Evolutionary conservation across 805 yeast species (phyloP).

Genomic region (Hanseniaspora jakobsenii): DNA sequence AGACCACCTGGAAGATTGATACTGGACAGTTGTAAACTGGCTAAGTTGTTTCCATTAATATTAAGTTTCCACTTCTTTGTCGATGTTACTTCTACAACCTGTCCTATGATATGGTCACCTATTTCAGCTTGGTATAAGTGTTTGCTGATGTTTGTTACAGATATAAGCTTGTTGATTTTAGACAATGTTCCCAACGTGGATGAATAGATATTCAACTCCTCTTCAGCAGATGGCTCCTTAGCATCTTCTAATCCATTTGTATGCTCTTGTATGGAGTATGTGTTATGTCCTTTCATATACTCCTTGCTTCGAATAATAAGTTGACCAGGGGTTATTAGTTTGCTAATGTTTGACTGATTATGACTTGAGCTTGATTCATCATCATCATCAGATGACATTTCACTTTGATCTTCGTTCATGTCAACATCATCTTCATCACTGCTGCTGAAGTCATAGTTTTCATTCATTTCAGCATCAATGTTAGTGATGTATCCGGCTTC

Average conservation of each 20-base stretch:
- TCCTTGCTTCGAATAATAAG: conserved; percentile 87
- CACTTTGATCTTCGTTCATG: conserved; percentile 29
- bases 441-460: conserved; percentile 18
- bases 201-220: conserved; percentile 55
- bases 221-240: background rate
- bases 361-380: too few relatives aligned
- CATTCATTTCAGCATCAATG: conserved; percentile 15
- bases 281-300: conserved; percentile 99
- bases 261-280: conserved; percentile 51
- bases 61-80: conserved; percentile 88
- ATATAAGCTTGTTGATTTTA: conserved; percentile 72
- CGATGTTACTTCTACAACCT: conserved; percentile 87
- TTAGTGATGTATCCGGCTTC: background rate
- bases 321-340: conserved; percentile 95
- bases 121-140: conserved; percentile 76
- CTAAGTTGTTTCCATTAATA: conserved; percentile 89
- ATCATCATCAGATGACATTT: conserved; percentile 26
- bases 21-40: conserved; percentile 83
- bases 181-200: conserved; percentile 87
- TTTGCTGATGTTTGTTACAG: conserved; percentile 77
- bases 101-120: conserved; percentile 90
- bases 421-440: conserved; percentile 32
- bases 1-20: conserved; percentile 97
- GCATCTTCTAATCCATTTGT: background rate
- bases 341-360: too few relatives aligned